Evolutionary conservation across 179 eudicot genomes (phyloP).

Genomic region (Nepenthes alata): DNA sequence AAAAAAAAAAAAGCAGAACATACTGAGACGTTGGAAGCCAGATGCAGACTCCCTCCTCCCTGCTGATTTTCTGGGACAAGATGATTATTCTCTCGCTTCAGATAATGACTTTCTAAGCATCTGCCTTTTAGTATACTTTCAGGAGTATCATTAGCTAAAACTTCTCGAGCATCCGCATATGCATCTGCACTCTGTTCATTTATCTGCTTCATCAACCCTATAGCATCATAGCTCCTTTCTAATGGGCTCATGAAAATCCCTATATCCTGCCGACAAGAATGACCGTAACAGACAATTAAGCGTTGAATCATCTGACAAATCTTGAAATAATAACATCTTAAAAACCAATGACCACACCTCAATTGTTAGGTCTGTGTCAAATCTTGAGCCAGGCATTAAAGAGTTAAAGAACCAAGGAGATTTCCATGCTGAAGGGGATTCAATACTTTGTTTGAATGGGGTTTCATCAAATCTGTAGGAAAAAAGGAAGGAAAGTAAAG

Average conservation of each 20-base stretch:
- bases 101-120: conserved; percentile 19
- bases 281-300: neutral
- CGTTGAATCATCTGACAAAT: neutral
- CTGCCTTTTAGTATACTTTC: conserved; percentile 50
- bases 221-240: conserved; percentile 69
- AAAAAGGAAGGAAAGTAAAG: neutral
- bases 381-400: conserved; percentile 54
- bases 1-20: conserved; percentile 1
- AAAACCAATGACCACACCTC: conserved; percentile 40
- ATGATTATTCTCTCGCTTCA: conserved; percentile 19
- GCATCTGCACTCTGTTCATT: conserved; percentile 74
- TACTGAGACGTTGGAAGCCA: conserved; percentile 44
- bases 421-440: conserved; percentile 96
- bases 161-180: conserved; percentile 79
- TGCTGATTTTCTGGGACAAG: conserved; percentile 14
- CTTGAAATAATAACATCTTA: neutral
- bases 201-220: conserved; percentile 83
- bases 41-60: conserved; percentile 16
- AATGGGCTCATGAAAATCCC: conserved; percentile 73
- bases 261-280: conserved; percentile 49
- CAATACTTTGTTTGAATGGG: conserved; percentile 71
- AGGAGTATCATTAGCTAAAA: conserved; percentile 81
- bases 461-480: conserved; percentile 59
- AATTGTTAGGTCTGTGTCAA: conserved; percentile 69
- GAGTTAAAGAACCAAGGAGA: conserved; percentile 90